Base-by-base conservation (phyloP, 768 basidiomycete species). In the Xanthoconium stramineum region DNA sequence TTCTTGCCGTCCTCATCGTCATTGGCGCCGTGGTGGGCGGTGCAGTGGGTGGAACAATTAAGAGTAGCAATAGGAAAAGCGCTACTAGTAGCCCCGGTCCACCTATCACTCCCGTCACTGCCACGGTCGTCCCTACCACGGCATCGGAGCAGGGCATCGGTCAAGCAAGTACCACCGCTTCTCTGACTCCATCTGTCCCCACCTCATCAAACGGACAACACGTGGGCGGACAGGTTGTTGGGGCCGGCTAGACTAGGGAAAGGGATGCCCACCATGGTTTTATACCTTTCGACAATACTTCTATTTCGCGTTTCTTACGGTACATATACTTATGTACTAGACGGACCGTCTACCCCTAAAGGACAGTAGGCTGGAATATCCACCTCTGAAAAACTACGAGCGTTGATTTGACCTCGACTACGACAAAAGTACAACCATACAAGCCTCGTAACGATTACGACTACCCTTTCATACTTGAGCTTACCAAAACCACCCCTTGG, bases 401-500 rank as follows among this genome's bases (percentile, higher is more conserved):
- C 24, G 24, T 24, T 24, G 24, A 24, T 24, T 24, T 24, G 24
- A 24, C n/a, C n/a, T n/a, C n/a, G n/a, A n/a, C n/a, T n/a, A n/a
- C n/a, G n/a, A n/a, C n/a, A n/a, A n/a, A n/a, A n/a, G n/a, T n/a
- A n/a, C n/a, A n/a, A n/a, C n/a, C n/a, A n/a, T n/a, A n/a, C n/a
- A n/a, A n/a, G n/a, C n/a, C n/a, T n/a, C n/a, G n/a, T n/a, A n/a
- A n/a, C 24, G 4, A 2, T 24, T 24, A 24, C 24, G 24, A 2
- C 17, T 19, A 32, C 6, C 15, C 28, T 7, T 15, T 10, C 30
- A 3, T 29, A 24, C 24, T 20, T 12, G 30, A 3, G 45, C 49
- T 64, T 58, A 83, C 44, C 72, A 72, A 57, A 83, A 83, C 81
- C 81, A 85, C 17, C 84, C 84, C 53, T 74, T 81, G 2, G 83